Evolutionary conservation across 176 grass and related monocot species (phyloP), one percentile per base, ranked within the genome.

Genomic region (Oryza glaberrima): DNA sequence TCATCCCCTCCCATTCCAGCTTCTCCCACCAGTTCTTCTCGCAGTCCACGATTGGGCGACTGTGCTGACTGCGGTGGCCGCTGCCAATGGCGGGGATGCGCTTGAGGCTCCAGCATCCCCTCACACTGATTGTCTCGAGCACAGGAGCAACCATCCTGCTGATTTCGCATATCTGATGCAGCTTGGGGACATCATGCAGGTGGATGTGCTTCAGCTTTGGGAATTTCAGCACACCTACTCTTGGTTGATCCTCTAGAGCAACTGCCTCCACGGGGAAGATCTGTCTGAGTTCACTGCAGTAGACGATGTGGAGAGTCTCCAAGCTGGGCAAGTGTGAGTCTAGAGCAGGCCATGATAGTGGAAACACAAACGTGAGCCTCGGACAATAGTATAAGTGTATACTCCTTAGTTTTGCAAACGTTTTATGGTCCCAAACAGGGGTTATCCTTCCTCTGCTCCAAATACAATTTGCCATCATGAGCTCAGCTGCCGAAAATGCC

Each of bases 391-490:
- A 7, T 8, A 41, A 41, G 40, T 41, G 40, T 41, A 41, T 41
- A 41, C 40, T 41, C 40, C 0, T 58, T 8, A 78, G 58, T 8
- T 0, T 0, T 41, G 6, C 13, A 49, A 49, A 49, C 3, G 13
- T 4, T 15, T 49, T 0, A 4, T 5, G 0, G 3, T 15, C 3
- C 0, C 0, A 2, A 15, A 0, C 0, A 7, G 0, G 0, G 0
- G 0, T 0, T 1, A 9, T 77, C 5, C 11, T 4, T 26, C 11
- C n/a, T 45, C 16, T 44, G 35, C 54, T 77, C 75, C 75, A 77
- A 22, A 77, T 77, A 11, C 17, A 77, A 6, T 4, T 30, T 0
- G 52, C 52, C 19, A n/a, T 77, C 1, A 0, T 32, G 17, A 77
- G 75, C 7, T 77, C 11, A 40, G 11, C 9, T 6, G 51, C 74